Evolutionary conservation across 495 filamentous ascomycete species (phyloP), one percentile per base, ranked within the genome.

Genomic region (Xylaria bambusicola): DNA sequence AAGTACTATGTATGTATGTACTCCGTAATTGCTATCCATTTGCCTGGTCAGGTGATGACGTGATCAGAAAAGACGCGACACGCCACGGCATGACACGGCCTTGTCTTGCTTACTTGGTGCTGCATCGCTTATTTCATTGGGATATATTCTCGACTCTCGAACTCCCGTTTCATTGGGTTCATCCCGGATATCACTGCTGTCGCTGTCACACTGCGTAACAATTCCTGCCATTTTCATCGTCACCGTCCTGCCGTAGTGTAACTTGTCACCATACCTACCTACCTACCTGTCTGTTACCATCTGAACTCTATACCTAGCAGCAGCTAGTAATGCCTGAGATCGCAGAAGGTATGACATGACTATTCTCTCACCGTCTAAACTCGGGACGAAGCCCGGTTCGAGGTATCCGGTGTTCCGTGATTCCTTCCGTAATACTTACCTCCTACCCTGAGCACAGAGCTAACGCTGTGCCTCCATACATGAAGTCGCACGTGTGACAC

Each of bases 401-500:
- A n/a, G n/a, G n/a, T n/a, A n/a, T n/a, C n/a, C n/a, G n/a, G n/a
- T n/a, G n/a, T n/a, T n/a, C n/a, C n/a, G n/a, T n/a, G n/a, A n/a
- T n/a, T n/a, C n/a, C n/a, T n/a, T n/a, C n/a, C n/a, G n/a, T n/a
- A n/a, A n/a, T n/a, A n/a, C n/a, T n/a, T n/a, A n/a, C 6, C 26
- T 6, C 5, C 20, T 7, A 23, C 50, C 2, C 38, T 5, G n/a
- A 40, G 2, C 3, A 17, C 47, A 52, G n/a, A 67, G 29, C 54
- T 66, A 58, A 64, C 56, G 20, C 13, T 49, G 33, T 42, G 29
- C 29, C 29, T 33, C 5, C 10, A 20, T 31, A 40, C 38, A 40
- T 53, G 33, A 66, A 83, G 86, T 98, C 56, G 88, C 91, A 15
- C 91, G 94, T 17, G 82, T 93, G 54, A 90, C 94, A 31, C 86